Percentiles rank a stretch among this genome's conserved stretches.
Evolutionary conservation across 2,329 filamentous ascomycete genomes (phyloP).

Genomic region (Neonectria faginata): DNA sequence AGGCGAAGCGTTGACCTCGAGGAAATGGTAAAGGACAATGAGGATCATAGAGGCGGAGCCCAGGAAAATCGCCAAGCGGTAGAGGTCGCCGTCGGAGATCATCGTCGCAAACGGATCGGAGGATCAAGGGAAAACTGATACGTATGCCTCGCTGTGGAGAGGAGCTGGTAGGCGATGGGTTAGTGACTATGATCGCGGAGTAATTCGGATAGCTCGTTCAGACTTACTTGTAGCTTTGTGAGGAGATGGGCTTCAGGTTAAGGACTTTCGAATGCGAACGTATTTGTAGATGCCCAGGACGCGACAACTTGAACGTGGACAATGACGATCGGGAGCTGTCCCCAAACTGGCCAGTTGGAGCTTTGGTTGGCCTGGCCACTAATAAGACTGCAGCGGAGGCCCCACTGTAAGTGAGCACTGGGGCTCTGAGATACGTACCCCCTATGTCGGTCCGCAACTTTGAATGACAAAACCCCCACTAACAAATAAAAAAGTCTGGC

Average conservation of each 20-base stretch:
- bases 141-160: slow-evolving; percentile 15
- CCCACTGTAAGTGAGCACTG: slow-evolving; percentile 1
- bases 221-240: not conserved
- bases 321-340: slow-evolving; percentile 30
- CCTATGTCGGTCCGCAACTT: not conserved
- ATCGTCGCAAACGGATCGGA: slow-evolving; percentile 65
- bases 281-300: slow-evolving; percentile 14
- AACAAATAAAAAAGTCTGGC: slow-evolving; percentile 39
- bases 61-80: slow-evolving; percentile 91
- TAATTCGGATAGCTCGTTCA: not conserved
- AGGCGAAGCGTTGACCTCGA: slow-evolving; percentile 82
- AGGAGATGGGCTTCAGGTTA: not conserved
- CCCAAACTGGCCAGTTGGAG: slow-evolving; percentile 47
- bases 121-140: slow-evolving; percentile 9
- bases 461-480: slow-evolving; percentile 16
- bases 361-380: slow-evolving; percentile 31
- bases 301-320: slow-evolving; percentile 27
- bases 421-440: slow-evolving; percentile 41
- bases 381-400: slow-evolving; percentile 14
- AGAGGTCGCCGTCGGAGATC: slow-evolving; percentile 95
- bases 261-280: slow-evolving; percentile 12
- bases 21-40: slow-evolving; percentile 95
- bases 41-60: slow-evolving; percentile 90
- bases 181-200: slow-evolving; percentile 25
- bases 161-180: slow-evolving; percentile 25